Base-by-base conservation (phyloP, 345 rosid genomes). In the Camelina sativa region DNA sequence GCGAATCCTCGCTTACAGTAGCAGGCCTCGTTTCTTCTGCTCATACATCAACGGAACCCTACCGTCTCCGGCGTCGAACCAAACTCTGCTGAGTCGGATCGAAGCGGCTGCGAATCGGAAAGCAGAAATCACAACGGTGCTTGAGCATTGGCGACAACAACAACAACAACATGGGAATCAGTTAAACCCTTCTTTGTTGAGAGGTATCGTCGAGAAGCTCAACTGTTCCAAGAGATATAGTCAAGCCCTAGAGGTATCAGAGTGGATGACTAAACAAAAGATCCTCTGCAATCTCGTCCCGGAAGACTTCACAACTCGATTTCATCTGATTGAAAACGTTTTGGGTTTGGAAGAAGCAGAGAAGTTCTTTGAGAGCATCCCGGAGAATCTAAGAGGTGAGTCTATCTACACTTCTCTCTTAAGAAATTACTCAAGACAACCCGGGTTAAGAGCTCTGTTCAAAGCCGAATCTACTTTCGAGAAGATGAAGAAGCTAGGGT, bases 291-390 rank as follows among this genome's bases (percentile, higher is more conserved):
- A 30, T 16, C 25, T 5, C 25, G 4, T 16, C 38, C 13, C 25
- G 11, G 55, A 64, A 47, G 66, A 62, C 15, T 62, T 62, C 34
- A 7, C 34, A 47, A 5, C 16, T 64, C 40, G 55, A 0, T 47
- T 64, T 47, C 41, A 25, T 47, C 55, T 64, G n/a, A 16, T 47
- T 10, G 23, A 47, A 25, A 62, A 40, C 3, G 66, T 40, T 1
- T 62, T 62, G 0, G 50, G 50, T 2, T 13, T 62, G 1, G 16
- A 22, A 41, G 51, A 64, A 30, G 69, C 69, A 20, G 48, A 67
- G 60, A 67, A 52, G 60, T 67, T 67, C 71, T 67, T 67, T 3
- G 35, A 20, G 60, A 67, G 19, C 48, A 54, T 67, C 48, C 35
- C 60, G 20, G 48, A 52, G 71, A 64, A n/a, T 52, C 50, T 37